Evolutionary conservation across 176 grass and related monocot species (phyloP).

Genomic region (Tillandsia fasciculata): DNA sequence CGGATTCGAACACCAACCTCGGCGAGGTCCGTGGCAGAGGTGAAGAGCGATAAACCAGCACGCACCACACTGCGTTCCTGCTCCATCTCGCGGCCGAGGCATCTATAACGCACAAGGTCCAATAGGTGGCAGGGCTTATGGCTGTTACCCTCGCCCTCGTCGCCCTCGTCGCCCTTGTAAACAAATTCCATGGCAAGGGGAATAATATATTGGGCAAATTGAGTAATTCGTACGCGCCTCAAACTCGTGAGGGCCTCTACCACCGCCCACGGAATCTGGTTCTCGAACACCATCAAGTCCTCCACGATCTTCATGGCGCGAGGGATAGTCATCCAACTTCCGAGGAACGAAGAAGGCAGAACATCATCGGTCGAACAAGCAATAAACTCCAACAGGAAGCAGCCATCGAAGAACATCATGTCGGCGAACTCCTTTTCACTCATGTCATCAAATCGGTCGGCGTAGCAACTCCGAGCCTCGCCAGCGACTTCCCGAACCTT

Average conservation of each 20-base stretch:
- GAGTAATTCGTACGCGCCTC: background rate
- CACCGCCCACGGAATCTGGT: constrained; percentile 19
- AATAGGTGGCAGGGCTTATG: background rate
- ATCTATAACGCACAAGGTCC: background rate
- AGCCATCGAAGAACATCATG: constrained; percentile 25
- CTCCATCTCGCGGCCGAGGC: background rate
- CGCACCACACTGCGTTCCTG: too few relatives aligned
- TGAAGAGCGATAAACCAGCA: too few relatives aligned
- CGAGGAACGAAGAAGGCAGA: background rate
- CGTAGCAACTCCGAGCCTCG: background rate
- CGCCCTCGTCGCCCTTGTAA: background rate
- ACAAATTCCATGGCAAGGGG: background rate
- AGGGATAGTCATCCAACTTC: background rate
- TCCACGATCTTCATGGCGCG: background rate
- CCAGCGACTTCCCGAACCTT: background rate
- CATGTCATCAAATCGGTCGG: background rate
- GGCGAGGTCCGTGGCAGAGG: too few relatives aligned
- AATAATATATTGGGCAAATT: background rate
- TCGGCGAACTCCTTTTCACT: background rate
- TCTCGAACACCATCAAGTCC: constrained; percentile 25
- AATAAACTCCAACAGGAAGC: constrained; percentile 16
- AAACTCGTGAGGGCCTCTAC: background rate
- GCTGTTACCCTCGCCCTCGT: background rate
- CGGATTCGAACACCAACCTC: too few relatives aligned
- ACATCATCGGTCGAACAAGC: background rate